Percentiles rank a stretch among this genome's conserved stretches.
phyloP scores from a whole-genome alignment of 441 rosid species.

The Hura crepitans region DNA sequence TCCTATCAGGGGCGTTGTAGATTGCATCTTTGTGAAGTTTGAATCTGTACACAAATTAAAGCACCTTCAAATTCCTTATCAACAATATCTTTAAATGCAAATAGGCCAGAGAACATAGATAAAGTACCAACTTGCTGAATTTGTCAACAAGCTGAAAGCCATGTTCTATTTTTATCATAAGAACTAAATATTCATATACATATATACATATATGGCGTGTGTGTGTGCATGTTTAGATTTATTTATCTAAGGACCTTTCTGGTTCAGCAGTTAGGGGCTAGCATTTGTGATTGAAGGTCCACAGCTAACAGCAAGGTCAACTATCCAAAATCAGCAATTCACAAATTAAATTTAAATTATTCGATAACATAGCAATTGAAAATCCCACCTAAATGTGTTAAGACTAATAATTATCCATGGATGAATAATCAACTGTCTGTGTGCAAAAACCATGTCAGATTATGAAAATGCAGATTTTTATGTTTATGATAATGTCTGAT shows the following conservation, averaged over 20 bases:
- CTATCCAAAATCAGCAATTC: no score
- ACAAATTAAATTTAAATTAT: no score
- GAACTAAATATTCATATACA: neutral
- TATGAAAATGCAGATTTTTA: neutral
- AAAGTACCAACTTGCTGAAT: neutral
- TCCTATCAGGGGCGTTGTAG: slow-evolving; percentile 60
- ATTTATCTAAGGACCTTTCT: neutral
- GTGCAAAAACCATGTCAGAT: no score
- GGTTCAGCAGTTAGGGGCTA: no score
- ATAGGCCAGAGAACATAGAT: neutral
- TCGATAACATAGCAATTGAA: no score
- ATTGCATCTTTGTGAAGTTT: slow-evolving; percentile 37
- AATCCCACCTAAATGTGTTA: no score
- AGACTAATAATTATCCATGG: no score
- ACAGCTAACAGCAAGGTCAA: no score
- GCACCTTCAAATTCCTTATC: slow-evolving; percentile 13
- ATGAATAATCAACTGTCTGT: no score
- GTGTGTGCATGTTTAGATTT: neutral
- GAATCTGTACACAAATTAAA: slow-evolving; percentile 42
- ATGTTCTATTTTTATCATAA: neutral
- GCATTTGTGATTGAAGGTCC: no score
- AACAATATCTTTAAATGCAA: slow-evolving; percentile 7
- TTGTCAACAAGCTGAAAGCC: neutral
- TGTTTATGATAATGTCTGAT: neutral
- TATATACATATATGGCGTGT: no score